phyloP scores from a whole-genome alignment of 2,329 filamentous ascomycete species.

The Pezicula neosporulosa region DNA sequence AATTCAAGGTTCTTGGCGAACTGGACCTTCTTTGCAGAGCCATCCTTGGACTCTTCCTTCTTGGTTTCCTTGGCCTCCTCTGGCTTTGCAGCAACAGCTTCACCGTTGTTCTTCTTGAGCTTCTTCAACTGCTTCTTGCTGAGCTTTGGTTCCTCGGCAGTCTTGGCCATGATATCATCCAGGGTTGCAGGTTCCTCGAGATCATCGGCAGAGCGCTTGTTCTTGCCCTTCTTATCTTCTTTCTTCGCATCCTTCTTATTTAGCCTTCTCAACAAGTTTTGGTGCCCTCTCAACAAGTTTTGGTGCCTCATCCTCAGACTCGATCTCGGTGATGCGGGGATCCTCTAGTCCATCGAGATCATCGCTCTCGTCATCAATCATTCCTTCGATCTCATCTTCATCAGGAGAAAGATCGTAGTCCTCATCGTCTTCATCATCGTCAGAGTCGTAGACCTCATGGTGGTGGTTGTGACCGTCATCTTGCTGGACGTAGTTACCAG shows the following conservation, averaged over 20 bases:
- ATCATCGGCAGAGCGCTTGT: conserved; percentile 84
- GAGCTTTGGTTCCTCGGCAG: conserved; percentile 66
- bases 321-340: conserved; percentile 80
- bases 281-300: conserved; percentile 47
- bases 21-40: conserved; percentile 74
- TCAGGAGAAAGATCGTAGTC: conserved; percentile 82
- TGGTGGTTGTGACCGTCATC: conserved; percentile 51
- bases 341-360: conserved; percentile 76
- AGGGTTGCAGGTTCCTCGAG: conserved; percentile 63
- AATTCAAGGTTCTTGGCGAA: conserved; percentile 99
- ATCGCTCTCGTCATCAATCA: conserved; percentile 61
- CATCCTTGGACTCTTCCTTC: conserved; percentile 47
- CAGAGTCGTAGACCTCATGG: conserved; percentile 58
- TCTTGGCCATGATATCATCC: conserved; percentile 80
- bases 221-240: conserved; percentile 66
- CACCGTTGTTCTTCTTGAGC: conserved; percentile 96
- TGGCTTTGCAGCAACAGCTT: conserved; percentile 63
- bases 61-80: conserved; percentile 59
- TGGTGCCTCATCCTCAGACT: conserved; percentile 71
- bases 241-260: conserved; percentile 35
- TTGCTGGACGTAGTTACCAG: conserved; percentile 89
- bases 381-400: conserved; percentile 67
- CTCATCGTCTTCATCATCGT: conserved; percentile 60
- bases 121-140: conserved; percentile 99
- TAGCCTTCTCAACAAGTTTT: conserved; percentile 29